phyloP scores from a whole-genome alignment of 2,329 filamentous ascomycete species.

The Colletotrichum siamense region DNA sequence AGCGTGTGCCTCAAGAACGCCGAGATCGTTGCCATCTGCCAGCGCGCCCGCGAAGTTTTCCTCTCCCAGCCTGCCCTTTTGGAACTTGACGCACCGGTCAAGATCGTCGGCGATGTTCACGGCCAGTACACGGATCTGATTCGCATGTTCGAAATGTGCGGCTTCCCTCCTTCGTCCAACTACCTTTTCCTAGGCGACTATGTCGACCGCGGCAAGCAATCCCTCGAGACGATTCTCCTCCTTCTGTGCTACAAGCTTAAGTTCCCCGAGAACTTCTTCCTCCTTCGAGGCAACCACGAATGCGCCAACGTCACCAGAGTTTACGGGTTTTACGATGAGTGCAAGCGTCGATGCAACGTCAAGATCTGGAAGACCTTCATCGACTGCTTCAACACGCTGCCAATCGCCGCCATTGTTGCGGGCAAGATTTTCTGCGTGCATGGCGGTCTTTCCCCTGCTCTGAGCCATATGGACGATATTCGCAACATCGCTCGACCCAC shows the following conservation, averaged over 20 bases:
- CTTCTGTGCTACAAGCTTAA: slow-evolving; percentile 97
- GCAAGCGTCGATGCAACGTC: slow-evolving; percentile 94
- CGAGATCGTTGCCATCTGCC: slow-evolving; percentile 93
- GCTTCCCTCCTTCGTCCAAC: slow-evolving; percentile 90
- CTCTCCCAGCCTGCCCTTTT: slow-evolving; percentile 90
- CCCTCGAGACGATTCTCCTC: slow-evolving; percentile 90
- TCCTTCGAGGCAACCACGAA: slow-evolving; percentile 93
- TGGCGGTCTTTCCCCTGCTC: slow-evolving; percentile 87
- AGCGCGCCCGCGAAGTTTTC: slow-evolving; percentile 86
- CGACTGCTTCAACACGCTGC: slow-evolving; percentile 94
- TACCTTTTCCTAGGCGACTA: slow-evolving; percentile 96
- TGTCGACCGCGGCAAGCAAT: slow-evolving; percentile 95
- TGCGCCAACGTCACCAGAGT: slow-evolving; percentile 95
- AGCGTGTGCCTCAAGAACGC: slow-evolving; percentile 97
- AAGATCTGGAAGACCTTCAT: slow-evolving; percentile 99
- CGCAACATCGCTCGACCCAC: slow-evolving; percentile 94
- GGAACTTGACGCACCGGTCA: slow-evolving; percentile 92
- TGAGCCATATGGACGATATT: slow-evolving; percentile 98
- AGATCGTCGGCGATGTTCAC: slow-evolving; percentile 97
- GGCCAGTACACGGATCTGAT: slow-evolving; percentile 97
- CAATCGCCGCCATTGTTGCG: slow-evolving; percentile 95
- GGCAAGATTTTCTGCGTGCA: slow-evolving; percentile 99
- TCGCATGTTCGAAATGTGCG: slow-evolving; percentile 98
- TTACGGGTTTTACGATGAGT: slow-evolving; percentile 98
- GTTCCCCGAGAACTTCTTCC: slow-evolving; percentile 96